A percentile compares a stretch with the other conserved stretches of the same genome.
These are phyloP conservation scores for Physocladia obscura DNA, from an alignment of 192 early-diverging fungal genomes.

Conservation along the genomic window DNA sequence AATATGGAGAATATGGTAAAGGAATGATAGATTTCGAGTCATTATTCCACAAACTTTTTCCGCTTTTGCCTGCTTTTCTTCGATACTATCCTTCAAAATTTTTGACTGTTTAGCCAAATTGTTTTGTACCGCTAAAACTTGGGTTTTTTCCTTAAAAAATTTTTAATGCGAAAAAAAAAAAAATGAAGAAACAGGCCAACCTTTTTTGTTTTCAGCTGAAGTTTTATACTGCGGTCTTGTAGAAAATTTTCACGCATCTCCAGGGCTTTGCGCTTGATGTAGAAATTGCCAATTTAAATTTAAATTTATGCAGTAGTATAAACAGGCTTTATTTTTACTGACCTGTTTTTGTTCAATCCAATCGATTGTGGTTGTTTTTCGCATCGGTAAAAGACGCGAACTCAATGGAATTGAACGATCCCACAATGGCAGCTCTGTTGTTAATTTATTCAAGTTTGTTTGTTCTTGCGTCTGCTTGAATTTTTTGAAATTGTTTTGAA, in stretches of 20 bases:
- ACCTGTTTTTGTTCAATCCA: constrained; percentile 22
- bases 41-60: constrained; percentile 24
- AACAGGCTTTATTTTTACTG: not conserved
- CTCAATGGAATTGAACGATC: constrained; percentile 20
- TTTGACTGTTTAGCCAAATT: constrained; percentile 23
- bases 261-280: constrained; percentile 21
- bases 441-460: no score
- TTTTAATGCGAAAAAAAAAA: not conserved
- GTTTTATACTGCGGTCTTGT: constrained; percentile 21
- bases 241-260: constrained; percentile 28
- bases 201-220: constrained; percentile 31
- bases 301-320: not conserved
- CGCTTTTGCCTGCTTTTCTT: constrained; percentile 36
- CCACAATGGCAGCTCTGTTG: constrained; percentile 23
- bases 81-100: constrained; percentile 29
- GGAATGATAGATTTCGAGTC: not conserved
- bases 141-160: not conserved
- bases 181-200: no score
- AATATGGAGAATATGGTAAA: not conserved
- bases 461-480: no score
- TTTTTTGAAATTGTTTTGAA: no score
- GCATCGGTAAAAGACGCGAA: not conserved
- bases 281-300: no score
- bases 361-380: constrained; percentile 11
- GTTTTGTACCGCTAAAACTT: constrained; percentile 1